Evolutionary conservation across 176 grass and related monocot genomes (phyloP), one percentile per base, ranked within the genome.

Genomic region (Tillandsia fasciculata): DNA sequence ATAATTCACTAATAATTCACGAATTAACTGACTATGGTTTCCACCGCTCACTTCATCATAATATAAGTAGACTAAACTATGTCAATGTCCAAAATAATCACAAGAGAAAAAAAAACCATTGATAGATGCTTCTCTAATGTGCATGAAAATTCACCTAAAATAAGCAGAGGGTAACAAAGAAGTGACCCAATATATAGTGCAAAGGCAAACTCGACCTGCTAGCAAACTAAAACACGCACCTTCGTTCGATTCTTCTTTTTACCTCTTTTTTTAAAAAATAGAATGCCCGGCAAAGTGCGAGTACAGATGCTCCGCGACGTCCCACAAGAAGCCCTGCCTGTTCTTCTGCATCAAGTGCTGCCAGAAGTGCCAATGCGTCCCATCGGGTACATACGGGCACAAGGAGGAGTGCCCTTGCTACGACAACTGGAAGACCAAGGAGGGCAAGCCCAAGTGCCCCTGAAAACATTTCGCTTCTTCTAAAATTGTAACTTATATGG

Each of bases 311-410:
- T 73, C 70, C 9, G 49, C 15, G 14, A 73, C 72, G 47, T 50
- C 18, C 33, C 72, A 64, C 59, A 75, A 65, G 28, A 75, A 75
- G 56, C 72, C 72, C 3, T 75, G 72, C 72, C 51, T 66, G 72
- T 75, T 65, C 72, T 75, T 75, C 24, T 64, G 72, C 64, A 33
- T 49, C n/a, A 52, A 64, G 49, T 75, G 72, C 54, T 75, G 54
- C 23, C 10, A 14, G 23, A 75, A n/a, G 23, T 75, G 52, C 49
- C 49, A 11, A 17, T 75, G 53, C 11, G 56, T 75, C 52, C 72
- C 56, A 1, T 66, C 64, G 8, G 64, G 64, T 1, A 66, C 64
- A 11, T 66, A 66, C 47, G 64, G 64, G 24, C 1, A 66, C 64
- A 66, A 66, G 26, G 64, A 66, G 64, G 64, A 66, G 28, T 66